Base-by-base conservation (phyloP, 2,329 filamentous ascomycete genomes). In the Colletotrichum tabaci region DNA sequence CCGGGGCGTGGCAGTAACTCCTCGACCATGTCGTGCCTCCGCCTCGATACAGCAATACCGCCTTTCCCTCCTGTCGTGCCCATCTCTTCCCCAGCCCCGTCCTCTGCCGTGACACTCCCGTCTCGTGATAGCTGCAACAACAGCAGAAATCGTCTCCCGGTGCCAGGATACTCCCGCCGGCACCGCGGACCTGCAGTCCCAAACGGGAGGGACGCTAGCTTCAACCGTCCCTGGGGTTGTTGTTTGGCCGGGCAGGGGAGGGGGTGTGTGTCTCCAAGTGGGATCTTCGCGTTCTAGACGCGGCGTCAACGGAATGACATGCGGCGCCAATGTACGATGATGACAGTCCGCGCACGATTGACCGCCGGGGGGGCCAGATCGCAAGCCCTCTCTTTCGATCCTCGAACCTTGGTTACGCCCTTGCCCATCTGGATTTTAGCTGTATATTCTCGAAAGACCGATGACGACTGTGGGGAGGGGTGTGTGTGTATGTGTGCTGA, bases 271-370 rank as follows among this genome's bases (percentile, higher is more conserved):
- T 49, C 23, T 18, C 21, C 30, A 30, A 38, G 53, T 57, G 53
- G 66, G 67, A 62, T 57, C 46, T 23, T 67, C 57, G 57, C 61
- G 64, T 57, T 62, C 67, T 71, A 67, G 64, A 67, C 35, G 63
- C 56, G 63, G 49, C 67, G 44, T 62, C 57, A 50, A 62, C 67
- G 57, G 26, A 56, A 71, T 42, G 67, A 44, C 57, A 67, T 71
- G 67, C 57, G 44, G 46, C 57, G 50, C 64, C 67, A 71, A 67
- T 62, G 64, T 67, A 57, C 64, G 35, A 67, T 71, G 67, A 67
- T 71, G 67, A 62, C 66, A 71, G 50, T 7, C 35, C 21, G 23
- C 53, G 38, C 50, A 40, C 55, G 56, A 47, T 56, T 70, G 56
- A 67, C 67, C 62, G 62, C 62, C 67, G 23, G 61, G 61, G 47